Conservation (phyloP, 164 flowering plant species). For the Sedum album region DNA sequence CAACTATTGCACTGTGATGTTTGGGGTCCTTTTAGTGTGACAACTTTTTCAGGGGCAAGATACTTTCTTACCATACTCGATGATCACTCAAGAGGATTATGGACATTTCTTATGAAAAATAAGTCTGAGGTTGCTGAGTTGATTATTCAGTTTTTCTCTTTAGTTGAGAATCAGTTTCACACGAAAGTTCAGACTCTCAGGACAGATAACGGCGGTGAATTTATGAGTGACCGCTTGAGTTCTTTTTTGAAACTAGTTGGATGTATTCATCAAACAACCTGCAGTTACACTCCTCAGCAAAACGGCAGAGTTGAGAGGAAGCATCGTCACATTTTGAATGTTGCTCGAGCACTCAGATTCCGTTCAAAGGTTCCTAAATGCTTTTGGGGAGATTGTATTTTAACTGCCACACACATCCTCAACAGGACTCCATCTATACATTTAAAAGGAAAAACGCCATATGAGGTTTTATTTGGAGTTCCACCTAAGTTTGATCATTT, state of each 20-base stretch:
- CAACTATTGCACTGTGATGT: neutral
- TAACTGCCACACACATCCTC: neutral
- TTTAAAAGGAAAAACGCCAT: neutral
- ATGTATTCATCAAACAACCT: neutral
- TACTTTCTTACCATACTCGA: neutral
- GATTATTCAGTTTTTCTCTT: neutral
- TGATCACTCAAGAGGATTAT: neutral
- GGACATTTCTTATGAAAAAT: neutral
- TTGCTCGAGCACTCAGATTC: neutral
- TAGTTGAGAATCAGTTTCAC: neutral
- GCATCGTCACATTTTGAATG: neutral
- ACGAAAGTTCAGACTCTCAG: neutral
- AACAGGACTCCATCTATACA: neutral
- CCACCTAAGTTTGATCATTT: neutral
- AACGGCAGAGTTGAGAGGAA: neutral
- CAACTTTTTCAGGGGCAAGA: neutral
- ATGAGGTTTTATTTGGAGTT: neutral
- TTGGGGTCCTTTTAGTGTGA: neutral
- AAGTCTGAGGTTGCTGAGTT: neutral
- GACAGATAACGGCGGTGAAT: neutral
- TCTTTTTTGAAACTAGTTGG: neutral
- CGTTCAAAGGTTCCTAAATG: neutral
- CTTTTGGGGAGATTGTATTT: neutral
- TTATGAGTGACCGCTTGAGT: neutral
- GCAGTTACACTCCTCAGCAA: neutral